Percentiles rank a stretch among this genome's conserved stretches.
phyloP scores from a whole-genome alignment of 2,329 filamentous ascomycete species.

The Xylariaceae sp. region DNA sequence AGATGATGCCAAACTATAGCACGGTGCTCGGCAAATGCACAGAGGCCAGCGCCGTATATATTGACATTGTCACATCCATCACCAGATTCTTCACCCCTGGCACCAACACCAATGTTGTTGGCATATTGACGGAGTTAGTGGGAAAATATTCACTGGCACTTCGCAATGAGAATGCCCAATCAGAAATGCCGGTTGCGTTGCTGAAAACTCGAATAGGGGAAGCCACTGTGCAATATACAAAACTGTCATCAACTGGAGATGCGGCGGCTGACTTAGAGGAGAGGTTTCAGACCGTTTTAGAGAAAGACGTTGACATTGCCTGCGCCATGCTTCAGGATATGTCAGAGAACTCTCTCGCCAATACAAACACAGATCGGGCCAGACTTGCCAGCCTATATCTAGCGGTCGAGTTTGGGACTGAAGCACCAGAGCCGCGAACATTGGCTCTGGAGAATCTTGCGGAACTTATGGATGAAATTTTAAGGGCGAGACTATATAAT shows the following conservation, averaged over 20 bases:
- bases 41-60: conserved; percentile 27
- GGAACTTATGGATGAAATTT: conserved; percentile 36
- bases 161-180: neutral
- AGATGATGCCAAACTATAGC: conserved; percentile 11
- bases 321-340: conserved; percentile 37
- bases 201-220: conserved; percentile 19
- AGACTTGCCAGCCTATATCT: conserved; percentile 40
- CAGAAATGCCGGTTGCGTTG: conserved; percentile 13
- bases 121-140: neutral
- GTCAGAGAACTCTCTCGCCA: conserved; percentile 21
- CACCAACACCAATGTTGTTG: neutral
- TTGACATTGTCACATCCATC: conserved; percentile 28
- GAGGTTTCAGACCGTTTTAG: conserved; percentile 33
- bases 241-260: conserved; percentile 6
- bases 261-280: conserved; percentile 18
- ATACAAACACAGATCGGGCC: conserved; percentile 18
- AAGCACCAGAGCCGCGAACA: conserved; percentile 41
- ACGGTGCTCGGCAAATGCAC: conserved; percentile 16
- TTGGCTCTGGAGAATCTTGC: conserved; percentile 45
- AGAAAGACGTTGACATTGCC: conserved; percentile 36
- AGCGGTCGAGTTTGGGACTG: conserved; percentile 33
- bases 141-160: neutral
- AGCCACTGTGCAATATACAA: conserved; percentile 30
- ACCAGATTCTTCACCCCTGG: conserved; percentile 3
- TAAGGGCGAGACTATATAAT: conserved; percentile 19